These are phyloP conservation scores for Cucumis cinereus DNA, from an alignment of 306 rosid species.

Conservation along the genomic window DNA sequence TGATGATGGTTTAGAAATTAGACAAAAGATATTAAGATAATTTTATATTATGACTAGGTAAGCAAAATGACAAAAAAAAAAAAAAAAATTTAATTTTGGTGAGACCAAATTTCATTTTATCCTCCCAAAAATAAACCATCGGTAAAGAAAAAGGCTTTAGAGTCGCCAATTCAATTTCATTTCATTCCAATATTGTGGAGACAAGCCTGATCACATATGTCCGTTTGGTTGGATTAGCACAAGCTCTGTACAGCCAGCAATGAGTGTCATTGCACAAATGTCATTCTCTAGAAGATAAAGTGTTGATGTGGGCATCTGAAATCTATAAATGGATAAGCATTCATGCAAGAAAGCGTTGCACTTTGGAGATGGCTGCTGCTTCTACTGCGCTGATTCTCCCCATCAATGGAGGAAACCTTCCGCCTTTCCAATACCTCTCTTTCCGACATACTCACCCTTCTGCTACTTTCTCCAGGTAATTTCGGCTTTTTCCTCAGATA, in stretches of 20 bases:
- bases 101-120: too few relatives aligned
- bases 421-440: slow-evolving; percentile 9
- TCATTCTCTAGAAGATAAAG: neutral
- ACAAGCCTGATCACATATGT: neutral
- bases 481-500: neutral
- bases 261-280: neutral
- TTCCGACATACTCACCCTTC: slow-evolving; percentile 10
- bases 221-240: neutral
- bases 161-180: neutral
- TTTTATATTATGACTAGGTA: too few relatives aligned
- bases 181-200: neutral
- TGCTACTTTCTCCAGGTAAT: slow-evolving; percentile 19
- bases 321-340: slow-evolving; percentile 1
- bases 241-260: neutral
- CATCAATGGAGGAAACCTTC: slow-evolving; percentile 18
- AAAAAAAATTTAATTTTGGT: too few relatives aligned
- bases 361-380: slow-evolving; percentile 36
- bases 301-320: neutral
- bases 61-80: too few relatives aligned
- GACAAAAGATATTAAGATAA: too few relatives aligned
- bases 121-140: too few relatives aligned
- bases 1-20: too few relatives aligned
- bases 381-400: slow-evolving; percentile 29
- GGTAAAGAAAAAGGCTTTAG: too few relatives aligned
- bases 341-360: neutral